Evolutionary conservation across 225 moss, liverwort and hornwort species (phyloP).

Genomic region (Sphagnum tenellum): DNA sequence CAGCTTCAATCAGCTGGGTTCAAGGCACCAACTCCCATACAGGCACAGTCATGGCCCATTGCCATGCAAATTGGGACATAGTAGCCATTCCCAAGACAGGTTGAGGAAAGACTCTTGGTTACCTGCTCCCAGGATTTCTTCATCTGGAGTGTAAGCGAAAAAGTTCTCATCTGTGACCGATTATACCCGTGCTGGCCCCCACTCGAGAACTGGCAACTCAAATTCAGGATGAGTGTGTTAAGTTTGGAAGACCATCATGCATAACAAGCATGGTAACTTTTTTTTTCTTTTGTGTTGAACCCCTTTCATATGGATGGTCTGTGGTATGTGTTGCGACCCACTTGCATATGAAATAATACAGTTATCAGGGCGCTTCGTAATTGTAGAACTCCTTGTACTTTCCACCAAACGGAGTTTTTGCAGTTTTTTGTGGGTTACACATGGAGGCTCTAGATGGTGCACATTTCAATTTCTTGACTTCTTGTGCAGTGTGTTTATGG

Average conservation of each 20-base stretch:
- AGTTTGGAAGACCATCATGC: slow-evolving; percentile 87
- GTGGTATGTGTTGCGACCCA: too few species aligned
- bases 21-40: slow-evolving; percentile 82
- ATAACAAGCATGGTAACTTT: slow-evolving; percentile 80
- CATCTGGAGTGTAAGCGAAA: slow-evolving; percentile 70
- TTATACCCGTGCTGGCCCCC: slow-evolving; percentile 76
- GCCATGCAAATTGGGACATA: slow-evolving; percentile 90
- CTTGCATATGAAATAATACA: too few species aligned
- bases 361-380: too few species aligned
- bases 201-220: slow-evolving; percentile 94
- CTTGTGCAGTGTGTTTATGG: slow-evolving; percentile 85
- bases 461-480: background rate
- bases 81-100: slow-evolving; percentile 95
- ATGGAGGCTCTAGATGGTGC: too few species aligned
- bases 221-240: slow-evolving; percentile 94
- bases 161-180: slow-evolving; percentile 75
- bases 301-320: too few species aligned
- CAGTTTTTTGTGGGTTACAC: too few species aligned
- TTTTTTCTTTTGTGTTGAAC: background rate
- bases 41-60: slow-evolving; percentile 95
- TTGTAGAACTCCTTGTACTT: too few species aligned
- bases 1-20: slow-evolving; percentile 89
- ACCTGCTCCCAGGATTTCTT: slow-evolving; percentile 80
- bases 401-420: too few species aligned
- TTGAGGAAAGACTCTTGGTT: slow-evolving; percentile 85